Evolutionary conservation across 495 filamentous ascomycete species (phyloP).

Genomic region (Xylaria sp.): DNA sequence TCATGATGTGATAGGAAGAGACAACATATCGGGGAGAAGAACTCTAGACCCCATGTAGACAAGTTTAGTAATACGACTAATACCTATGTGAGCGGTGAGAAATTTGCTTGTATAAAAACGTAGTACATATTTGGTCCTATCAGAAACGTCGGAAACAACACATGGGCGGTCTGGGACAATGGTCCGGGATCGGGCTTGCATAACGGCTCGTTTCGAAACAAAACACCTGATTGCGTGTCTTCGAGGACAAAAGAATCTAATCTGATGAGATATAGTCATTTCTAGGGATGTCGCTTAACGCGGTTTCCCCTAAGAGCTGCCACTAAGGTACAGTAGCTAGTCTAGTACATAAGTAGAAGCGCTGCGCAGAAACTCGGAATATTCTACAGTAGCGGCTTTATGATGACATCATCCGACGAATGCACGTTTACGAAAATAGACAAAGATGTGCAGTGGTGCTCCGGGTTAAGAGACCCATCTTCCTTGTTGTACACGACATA

Average conservation of each 20-base stretch:
- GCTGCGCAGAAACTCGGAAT: conserved; percentile 2
- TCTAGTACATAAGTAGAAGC: not conserved
- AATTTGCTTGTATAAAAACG: not conserved
- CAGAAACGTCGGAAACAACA: conserved; percentile 14
- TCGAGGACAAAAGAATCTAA: not conserved
- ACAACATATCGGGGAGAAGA: not conserved
- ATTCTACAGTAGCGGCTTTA: conserved; percentile 1
- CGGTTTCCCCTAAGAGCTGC: not conserved
- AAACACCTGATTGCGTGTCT: not conserved
- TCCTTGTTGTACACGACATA: not conserved
- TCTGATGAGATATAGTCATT: not conserved
- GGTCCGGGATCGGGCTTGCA: conserved; percentile 13
- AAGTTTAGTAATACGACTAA: not conserved
- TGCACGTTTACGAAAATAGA: not conserved
- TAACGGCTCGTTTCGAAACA: not conserved
- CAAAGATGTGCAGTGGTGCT: not conserved
- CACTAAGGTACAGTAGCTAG: not conserved
- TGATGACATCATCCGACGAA: conserved; percentile 2
- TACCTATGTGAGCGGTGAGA: conserved; percentile 12
- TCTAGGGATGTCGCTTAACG: not conserved
- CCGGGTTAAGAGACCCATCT: not conserved
- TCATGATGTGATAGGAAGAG: conserved; percentile 8
- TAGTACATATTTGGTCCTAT: not conserved
- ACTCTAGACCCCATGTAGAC: not conserved
- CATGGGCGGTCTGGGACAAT: conserved; percentile 10